Evolutionary conservation across 2,329 filamentous ascomycete species (phyloP).

Genomic region (Colletotrichum salicis): DNA sequence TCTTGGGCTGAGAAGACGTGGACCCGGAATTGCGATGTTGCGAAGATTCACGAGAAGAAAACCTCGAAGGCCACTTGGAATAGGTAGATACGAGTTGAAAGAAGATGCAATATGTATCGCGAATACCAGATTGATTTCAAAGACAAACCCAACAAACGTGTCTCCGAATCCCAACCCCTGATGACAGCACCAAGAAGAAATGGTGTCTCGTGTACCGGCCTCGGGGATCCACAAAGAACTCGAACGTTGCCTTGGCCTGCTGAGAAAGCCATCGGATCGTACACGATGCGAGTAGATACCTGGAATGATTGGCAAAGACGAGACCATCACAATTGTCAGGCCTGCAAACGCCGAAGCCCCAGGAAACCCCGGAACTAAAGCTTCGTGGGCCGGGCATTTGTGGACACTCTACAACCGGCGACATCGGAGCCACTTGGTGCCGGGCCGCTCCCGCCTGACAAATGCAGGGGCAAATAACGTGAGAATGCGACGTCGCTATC

Average conservation of each 20-base stretch:
- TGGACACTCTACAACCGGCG: constrained; percentile 17
- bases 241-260: background rate
- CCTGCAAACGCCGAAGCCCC: background rate
- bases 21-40: background rate
- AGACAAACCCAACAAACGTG: background rate
- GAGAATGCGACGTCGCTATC: background rate
- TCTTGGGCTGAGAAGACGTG: constrained; percentile 48
- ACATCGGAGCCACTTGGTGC: constrained; percentile 17
- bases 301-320: background rate
- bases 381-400: background rate
- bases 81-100: background rate
- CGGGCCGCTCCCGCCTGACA: constrained; percentile 30
- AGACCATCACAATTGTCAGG: background rate
- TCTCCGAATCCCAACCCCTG: background rate
- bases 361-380: background rate
- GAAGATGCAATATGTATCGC: background rate
- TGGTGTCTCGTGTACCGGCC: background rate
- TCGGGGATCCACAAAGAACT: background rate
- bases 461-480: constrained; percentile 12
- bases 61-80: background rate
- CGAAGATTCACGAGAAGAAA: background rate
- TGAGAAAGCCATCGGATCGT: background rate
- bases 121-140: background rate
- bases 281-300: background rate
- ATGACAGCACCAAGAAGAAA: background rate